Conservation (phyloP, 495 filamentous ascomycete genomes). For the Cairneyella variabilis region DNA sequence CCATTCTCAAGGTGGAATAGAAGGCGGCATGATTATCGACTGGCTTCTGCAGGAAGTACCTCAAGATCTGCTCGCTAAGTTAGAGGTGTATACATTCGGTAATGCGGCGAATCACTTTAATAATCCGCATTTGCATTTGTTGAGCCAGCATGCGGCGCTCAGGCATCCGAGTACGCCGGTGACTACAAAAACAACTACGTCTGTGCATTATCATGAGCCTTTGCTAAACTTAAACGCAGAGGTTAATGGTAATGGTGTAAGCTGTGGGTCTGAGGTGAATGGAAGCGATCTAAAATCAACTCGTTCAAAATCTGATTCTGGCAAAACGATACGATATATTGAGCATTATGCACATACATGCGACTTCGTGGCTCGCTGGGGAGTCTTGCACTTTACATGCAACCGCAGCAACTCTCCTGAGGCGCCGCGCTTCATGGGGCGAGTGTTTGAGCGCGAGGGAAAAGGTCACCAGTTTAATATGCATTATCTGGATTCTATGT, state of each 20-base stretch:
- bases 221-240: background rate
- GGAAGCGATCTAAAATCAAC: constrained; percentile 2
- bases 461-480: constrained; percentile 73
- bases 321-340: constrained; percentile 61
- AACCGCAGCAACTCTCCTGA: constrained; percentile 15
- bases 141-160: constrained; percentile 22
- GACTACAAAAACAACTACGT: constrained; percentile 15
- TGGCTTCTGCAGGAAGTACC: constrained; percentile 75
- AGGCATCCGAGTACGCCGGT: constrained; percentile 5
- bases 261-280: background rate
- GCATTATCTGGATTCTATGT: constrained; percentile 83
- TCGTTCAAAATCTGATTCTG: constrained; percentile 8
- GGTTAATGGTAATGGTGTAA: background rate
- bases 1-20: constrained; percentile 81
- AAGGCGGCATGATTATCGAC: constrained; percentile 70
- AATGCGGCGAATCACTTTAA: constrained; percentile 86
- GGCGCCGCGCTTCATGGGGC: constrained; percentile 63
- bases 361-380: constrained; percentile 75
- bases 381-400: constrained; percentile 64
- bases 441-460: constrained; percentile 63
- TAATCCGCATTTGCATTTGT: constrained; percentile 57
- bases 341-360: constrained; percentile 80
- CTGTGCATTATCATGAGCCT: constrained; percentile 24
- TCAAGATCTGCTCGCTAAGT: constrained; percentile 57
- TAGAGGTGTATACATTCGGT: constrained; percentile 87